These are phyloP conservation scores for Penicillium psychrofluorescens DNA, from an alignment of 495 filamentous ascomycete species.

Conservation along the genomic window DNA sequence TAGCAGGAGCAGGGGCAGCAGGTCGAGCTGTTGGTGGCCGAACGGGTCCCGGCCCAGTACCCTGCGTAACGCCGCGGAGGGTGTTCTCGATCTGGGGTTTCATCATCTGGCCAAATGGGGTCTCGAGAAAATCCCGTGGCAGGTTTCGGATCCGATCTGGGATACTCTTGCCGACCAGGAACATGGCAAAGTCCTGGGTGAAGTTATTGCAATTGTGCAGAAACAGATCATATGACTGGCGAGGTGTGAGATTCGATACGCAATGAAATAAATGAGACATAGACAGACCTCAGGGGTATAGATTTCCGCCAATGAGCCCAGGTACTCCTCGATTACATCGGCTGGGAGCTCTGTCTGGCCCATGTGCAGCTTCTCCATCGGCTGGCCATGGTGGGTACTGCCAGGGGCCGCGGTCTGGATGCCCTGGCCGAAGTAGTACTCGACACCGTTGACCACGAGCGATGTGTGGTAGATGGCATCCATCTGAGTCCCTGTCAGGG, in stretches of 20 bases:
- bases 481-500: constrained; percentile 59
- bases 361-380: constrained; percentile 67
- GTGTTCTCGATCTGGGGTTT: constrained; percentile 71
- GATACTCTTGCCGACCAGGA: constrained; percentile 83
- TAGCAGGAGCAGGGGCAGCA: constrained; percentile 12
- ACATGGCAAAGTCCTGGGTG: constrained; percentile 85
- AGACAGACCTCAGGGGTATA: constrained; percentile 69
- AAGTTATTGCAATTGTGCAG: constrained; percentile 99
- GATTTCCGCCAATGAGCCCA: constrained; percentile 72
- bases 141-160: constrained; percentile 83
- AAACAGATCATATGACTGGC: constrained; percentile 78
- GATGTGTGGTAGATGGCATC: constrained; percentile 92
- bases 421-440: constrained; percentile 69
- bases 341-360: constrained; percentile 71
- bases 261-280: background rate
- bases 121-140: constrained; percentile 78
- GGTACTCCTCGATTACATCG: constrained; percentile 82
- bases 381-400: constrained; percentile 74
- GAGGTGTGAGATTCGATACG: background rate
- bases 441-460: constrained; percentile 69
- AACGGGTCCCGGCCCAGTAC: constrained; percentile 24
- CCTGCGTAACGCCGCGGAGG: constrained; percentile 61
- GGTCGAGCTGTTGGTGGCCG: constrained; percentile 16
- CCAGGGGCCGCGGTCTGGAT: constrained; percentile 77
- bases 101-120: constrained; percentile 87